These are phyloP conservation scores for Aspergillus jensenii DNA, from an alignment of 2,329 filamentous ascomycete genomes.

Conservation along the genomic window DNA sequence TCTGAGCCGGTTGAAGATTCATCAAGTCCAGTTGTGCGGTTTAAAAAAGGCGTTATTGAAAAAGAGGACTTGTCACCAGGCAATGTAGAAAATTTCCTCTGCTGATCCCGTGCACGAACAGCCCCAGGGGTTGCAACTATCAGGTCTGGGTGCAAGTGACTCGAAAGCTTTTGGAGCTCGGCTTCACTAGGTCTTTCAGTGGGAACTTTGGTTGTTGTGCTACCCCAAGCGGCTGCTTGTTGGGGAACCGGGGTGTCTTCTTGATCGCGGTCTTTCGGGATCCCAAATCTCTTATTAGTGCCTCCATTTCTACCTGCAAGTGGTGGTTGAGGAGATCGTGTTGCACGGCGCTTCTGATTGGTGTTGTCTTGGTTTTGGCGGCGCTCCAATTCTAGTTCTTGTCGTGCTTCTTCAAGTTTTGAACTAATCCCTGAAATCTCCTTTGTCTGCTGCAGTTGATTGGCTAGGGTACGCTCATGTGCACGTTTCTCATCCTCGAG, in stretches of 20 bases:
- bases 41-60: conserved; percentile 91
- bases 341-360: conserved; percentile 53
- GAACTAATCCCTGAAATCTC: conserved; percentile 41
- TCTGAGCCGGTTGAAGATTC: conserved; percentile 29
- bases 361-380: conserved; percentile 44
- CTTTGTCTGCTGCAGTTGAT: conserved; percentile 36
- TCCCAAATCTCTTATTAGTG: conserved; percentile 67
- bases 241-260: conserved; percentile 54
- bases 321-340: conserved; percentile 60
- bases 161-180: conserved; percentile 26
- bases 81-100: conserved; percentile 56
- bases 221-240: conserved; percentile 34
- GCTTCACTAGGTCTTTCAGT: conserved; percentile 44
- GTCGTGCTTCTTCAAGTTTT: conserved; percentile 49
- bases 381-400: conserved; percentile 41
- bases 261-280: conserved; percentile 71
- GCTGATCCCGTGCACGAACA: conserved; percentile 54
- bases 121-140: conserved; percentile 54
- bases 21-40: conserved; percentile 64
- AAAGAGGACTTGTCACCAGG: conserved; percentile 87
- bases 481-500: conserved; percentile 79
- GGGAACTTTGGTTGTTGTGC: conserved; percentile 24
- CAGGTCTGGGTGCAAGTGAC: conserved; percentile 44
- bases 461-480: conserved; percentile 55
- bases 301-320: conserved; percentile 71